phyloP scores from a whole-genome alignment of 768 basidiomycete genomes.

The Amanita muscaria region DNA sequence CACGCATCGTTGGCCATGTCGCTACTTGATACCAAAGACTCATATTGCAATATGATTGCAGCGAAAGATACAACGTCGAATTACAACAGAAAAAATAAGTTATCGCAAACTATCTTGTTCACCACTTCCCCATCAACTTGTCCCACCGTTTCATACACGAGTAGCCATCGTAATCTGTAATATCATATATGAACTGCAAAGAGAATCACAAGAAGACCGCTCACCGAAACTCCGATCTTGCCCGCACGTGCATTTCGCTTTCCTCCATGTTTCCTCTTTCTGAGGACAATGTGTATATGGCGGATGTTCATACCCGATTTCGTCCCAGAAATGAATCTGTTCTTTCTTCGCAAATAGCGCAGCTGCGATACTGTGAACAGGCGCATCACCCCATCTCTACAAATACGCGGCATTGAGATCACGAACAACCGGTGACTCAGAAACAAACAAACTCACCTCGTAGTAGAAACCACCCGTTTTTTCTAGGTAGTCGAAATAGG shows the following conservation, averaged over 20 bases:
- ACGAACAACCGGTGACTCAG: constrained; percentile 27
- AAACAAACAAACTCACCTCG: constrained; percentile 41
- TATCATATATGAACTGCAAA: background rate
- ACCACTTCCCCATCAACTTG: constrained; percentile 17
- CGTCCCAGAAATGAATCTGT: constrained; percentile 66
- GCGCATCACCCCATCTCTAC: constrained; percentile 50
- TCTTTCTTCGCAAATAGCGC: constrained; percentile 48
- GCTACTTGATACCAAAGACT: no score
- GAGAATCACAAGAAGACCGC: constrained; percentile 13
- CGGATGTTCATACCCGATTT: constrained; percentile 71
- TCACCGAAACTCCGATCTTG: constrained; percentile 47
- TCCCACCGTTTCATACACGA: constrained; percentile 53
- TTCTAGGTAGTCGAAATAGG: constrained; percentile 61
- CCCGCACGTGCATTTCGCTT: constrained; percentile 58
- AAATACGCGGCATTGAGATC: constrained; percentile 32
- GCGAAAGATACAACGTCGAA: no score
- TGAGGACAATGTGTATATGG: constrained; percentile 66
- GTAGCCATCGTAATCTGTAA: constrained; percentile 43
- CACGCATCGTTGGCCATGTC: no score
- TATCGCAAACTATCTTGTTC: background rate
- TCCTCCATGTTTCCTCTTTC: constrained; percentile 34
- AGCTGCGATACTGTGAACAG: constrained; percentile 61
- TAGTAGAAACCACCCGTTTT: constrained; percentile 58
- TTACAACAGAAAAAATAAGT: no score
- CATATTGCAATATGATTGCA: no score